phyloP scores from a whole-genome alignment of 805 yeast genomes.

The Candida vartiovaarae region DNA sequence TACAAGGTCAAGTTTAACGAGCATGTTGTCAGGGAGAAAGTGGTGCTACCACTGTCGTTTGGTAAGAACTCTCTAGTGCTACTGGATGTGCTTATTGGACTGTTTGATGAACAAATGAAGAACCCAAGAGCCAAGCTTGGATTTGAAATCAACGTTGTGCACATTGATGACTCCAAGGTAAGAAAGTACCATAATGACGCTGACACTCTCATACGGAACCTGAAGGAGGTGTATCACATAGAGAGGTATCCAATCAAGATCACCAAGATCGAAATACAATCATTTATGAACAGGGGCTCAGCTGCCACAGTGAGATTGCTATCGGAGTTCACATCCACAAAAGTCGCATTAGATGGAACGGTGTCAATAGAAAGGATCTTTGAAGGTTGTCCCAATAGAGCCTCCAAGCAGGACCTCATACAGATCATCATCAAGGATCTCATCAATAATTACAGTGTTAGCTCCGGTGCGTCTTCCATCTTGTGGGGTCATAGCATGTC shows the following conservation, averaged over 20 bases:
- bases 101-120: conserved; percentile 54
- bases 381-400: conserved; percentile 38
- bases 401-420: conserved; percentile 60
- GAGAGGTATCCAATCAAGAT: conserved; percentile 29
- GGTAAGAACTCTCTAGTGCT: conserved; percentile 62
- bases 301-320: conserved; percentile 28
- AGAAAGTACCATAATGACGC: conserved; percentile 12
- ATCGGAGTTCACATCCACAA: conserved; percentile 16
- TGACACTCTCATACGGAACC: conserved; percentile 7
- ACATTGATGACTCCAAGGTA: conserved; percentile 34
- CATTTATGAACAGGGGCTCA: conserved; percentile 29
- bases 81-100: conserved; percentile 55
- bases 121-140: conserved; percentile 64
- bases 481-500: conserved; percentile 79
- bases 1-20: conserved; percentile 64
- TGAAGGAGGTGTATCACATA: conserved; percentile 16
- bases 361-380: conserved; percentile 29
- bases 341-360: conserved; percentile 7
- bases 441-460: conserved; percentile 38
- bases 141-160: conserved; percentile 48
- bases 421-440: conserved; percentile 41
- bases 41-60: conserved; percentile 58
- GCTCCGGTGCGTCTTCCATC: conserved; percentile 44
- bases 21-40: conserved; percentile 34
- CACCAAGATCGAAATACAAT: conserved; percentile 35